A percentile compares a stretch with the other conserved stretches of the same genome.
phyloP scores from a whole-genome alignment of 352 stramenopile species.

The Pythium monospermum region DNA sequence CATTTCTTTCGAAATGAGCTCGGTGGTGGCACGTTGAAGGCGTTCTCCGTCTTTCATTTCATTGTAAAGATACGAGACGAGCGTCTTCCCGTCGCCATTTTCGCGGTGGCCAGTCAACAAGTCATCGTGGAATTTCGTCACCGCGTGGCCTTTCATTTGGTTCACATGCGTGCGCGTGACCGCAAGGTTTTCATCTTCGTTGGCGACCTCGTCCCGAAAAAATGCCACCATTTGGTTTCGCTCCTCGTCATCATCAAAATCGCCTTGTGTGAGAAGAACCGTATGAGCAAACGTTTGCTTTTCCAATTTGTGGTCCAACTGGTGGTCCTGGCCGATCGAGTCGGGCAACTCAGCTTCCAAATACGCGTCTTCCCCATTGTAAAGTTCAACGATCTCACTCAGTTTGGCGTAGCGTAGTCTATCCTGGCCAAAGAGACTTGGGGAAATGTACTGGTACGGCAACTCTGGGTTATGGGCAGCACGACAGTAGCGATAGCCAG shows the following conservation, averaged over 20 bases:
- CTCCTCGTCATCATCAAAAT: neutral
- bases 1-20: slow-evolving; percentile 1
- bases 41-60: neutral
- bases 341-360: neutral
- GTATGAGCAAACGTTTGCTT: slow-evolving; percentile 1
- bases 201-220: slow-evolving; percentile 3
- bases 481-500: slow-evolving; percentile 1
- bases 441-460: neutral
- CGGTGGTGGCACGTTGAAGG: neutral
- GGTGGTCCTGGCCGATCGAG: neutral
- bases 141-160: neutral
- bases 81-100: neutral
- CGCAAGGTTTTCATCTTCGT: neutral
- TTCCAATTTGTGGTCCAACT: slow-evolving; percentile 1
- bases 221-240: neutral
- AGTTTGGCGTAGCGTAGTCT: neutral
- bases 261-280: slow-evolving; percentile 1
- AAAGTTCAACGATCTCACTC: neutral
- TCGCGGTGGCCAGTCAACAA: slow-evolving; percentile 4
- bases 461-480: neutral
- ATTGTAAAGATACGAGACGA: slow-evolving; percentile 2
- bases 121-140: slow-evolving; percentile 1
- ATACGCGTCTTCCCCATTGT: neutral
- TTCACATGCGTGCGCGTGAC: neutral
- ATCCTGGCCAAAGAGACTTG: neutral